Conservation (phyloP, 805 yeast genomes). For the Zygosaccharomyces bailii region DNA sequence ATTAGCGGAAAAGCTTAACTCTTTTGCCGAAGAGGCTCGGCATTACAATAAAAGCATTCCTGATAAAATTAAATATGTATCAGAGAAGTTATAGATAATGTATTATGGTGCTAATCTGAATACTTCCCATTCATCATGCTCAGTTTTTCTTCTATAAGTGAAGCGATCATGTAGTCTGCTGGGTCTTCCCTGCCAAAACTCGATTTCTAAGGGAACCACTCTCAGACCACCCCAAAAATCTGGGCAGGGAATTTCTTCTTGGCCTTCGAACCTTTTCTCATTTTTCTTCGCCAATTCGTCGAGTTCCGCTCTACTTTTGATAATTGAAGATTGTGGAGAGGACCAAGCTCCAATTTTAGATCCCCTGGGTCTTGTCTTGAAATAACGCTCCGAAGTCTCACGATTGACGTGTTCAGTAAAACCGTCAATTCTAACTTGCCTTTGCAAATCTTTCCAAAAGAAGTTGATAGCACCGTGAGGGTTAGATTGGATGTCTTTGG, state of each 20-base stretch:
- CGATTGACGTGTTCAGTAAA: constrained; percentile 64
- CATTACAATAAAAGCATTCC: constrained; percentile 17
- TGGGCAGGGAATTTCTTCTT: constrained; percentile 78
- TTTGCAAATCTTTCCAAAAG: constrained; percentile 87
- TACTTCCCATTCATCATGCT: constrained; percentile 55
- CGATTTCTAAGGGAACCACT: constrained; percentile 82
- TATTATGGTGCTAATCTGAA: constrained; percentile 67
- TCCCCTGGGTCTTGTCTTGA: constrained; percentile 84
- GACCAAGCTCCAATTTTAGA: constrained; percentile 97
- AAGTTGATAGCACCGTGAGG: constrained; percentile 80
- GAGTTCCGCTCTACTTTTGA: constrained; percentile 59
- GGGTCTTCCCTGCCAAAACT: constrained; percentile 96
- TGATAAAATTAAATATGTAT: constrained; percentile 12
- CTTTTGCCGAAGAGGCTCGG: constrained; percentile 12
- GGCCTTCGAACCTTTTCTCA: constrained; percentile 56
- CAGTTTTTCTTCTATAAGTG: constrained; percentile 57
- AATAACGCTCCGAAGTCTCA: constrained; percentile 75
- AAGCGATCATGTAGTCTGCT: constrained; percentile 89
- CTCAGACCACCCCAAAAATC: constrained; percentile 95
- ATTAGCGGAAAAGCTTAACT: constrained; percentile 5
- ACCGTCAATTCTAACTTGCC: constrained; percentile 95
- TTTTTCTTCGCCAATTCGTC: constrained; percentile 48
- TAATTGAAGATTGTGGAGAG: constrained; percentile 73
- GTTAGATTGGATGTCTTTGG: constrained; percentile 64
- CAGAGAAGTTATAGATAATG: constrained; percentile 7